Percentiles rank a stretch among this genome's conserved stretches.
Conservation (phyloP, 2,329 filamentous ascomycete genomes). For the Trichoderma arundinaceum region DNA sequence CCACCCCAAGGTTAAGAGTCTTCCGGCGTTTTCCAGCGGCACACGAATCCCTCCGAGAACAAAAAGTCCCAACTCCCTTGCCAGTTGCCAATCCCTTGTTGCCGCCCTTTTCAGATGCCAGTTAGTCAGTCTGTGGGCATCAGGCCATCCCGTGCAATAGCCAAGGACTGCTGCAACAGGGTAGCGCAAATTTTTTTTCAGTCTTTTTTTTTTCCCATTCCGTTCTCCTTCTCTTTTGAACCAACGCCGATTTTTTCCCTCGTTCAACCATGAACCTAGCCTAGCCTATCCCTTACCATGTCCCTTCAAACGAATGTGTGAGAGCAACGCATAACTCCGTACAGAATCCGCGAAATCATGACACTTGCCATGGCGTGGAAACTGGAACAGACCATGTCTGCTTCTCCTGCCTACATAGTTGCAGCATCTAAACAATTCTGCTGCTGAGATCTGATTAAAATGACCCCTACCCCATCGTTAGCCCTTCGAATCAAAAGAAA, state of each 20-base stretch:
- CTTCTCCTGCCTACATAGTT: slow-evolving; percentile 18
- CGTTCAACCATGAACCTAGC: slow-evolving; percentile 17
- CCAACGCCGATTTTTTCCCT: slow-evolving; percentile 22
- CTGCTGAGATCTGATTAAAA: slow-evolving; percentile 15
- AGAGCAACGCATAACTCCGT: background rate
- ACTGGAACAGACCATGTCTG: background rate
- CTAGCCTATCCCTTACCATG: slow-evolving; percentile 16
- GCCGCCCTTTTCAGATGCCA: slow-evolving; percentile 18
- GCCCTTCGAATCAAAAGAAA: slow-evolving; percentile 26
- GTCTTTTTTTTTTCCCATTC: slow-evolving; percentile 3
- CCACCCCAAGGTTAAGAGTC: background rate
- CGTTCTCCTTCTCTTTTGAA: slow-evolving; percentile 28
- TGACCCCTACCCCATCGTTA: slow-evolving; percentile 21
- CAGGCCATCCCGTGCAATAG: slow-evolving; percentile 27
- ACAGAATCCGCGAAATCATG: background rate
- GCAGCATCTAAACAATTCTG: slow-evolving; percentile 19
- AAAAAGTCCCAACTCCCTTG: slow-evolving; percentile 23
- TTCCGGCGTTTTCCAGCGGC: slow-evolving; percentile 10
- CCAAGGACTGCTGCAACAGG: slow-evolving; percentile 25
- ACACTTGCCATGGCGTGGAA: background rate
- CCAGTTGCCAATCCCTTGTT: slow-evolving; percentile 29
- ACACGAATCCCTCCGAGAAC: slow-evolving; percentile 12
- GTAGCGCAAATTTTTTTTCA: slow-evolving; percentile 23
- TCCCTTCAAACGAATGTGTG: slow-evolving; percentile 15
- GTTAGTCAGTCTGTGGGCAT: slow-evolving; percentile 13